Evolutionary conservation across 1,139 yeast genomes (phyloP).

Genomic region (Yamadazyma membranifaciens): DNA sequence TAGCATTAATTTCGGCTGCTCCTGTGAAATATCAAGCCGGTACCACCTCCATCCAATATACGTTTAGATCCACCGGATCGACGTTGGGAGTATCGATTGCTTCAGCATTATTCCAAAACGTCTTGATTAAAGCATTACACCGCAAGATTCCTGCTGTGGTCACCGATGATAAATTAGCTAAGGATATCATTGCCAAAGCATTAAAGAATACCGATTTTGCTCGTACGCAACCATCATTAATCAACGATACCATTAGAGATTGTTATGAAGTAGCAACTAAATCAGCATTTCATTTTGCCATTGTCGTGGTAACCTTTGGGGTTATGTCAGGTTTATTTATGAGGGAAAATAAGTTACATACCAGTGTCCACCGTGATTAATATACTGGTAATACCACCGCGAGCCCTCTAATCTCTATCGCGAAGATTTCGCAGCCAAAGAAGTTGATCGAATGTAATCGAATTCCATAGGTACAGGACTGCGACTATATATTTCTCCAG

Average conservation of each 20-base stretch:
- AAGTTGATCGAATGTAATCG: background rate
- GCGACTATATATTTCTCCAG: no score
- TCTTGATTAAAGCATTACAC: conserved; percentile 20
- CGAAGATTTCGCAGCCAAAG: background rate
- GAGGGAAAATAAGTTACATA: conserved; percentile 45
- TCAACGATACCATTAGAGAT: conserved; percentile 41
- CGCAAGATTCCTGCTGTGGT: conserved; percentile 23
- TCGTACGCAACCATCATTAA: conserved; percentile 43
- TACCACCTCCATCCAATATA: conserved; percentile 72
- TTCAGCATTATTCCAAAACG: conserved; percentile 59
- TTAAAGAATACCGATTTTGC: conserved; percentile 58
- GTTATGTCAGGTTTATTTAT: conserved; percentile 35
- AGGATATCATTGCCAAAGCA: conserved; percentile 49
- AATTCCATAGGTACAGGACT: background rate
- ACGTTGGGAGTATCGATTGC: conserved; percentile 71
- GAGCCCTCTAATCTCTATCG: no score
- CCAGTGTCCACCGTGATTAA: conserved; percentile 36
- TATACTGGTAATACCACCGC: background rate
- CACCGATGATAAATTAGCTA: conserved; percentile 31
- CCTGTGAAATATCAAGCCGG: conserved; percentile 67
- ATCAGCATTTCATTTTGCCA: conserved; percentile 51
- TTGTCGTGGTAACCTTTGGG: conserved; percentile 38
- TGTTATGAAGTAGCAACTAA: conserved; percentile 53
- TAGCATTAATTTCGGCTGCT: conserved; percentile 65
- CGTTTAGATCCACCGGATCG: conserved; percentile 73